Evolutionary conservation across 345 rosid species (phyloP).

Genomic region (Salix suchowensis): DNA sequence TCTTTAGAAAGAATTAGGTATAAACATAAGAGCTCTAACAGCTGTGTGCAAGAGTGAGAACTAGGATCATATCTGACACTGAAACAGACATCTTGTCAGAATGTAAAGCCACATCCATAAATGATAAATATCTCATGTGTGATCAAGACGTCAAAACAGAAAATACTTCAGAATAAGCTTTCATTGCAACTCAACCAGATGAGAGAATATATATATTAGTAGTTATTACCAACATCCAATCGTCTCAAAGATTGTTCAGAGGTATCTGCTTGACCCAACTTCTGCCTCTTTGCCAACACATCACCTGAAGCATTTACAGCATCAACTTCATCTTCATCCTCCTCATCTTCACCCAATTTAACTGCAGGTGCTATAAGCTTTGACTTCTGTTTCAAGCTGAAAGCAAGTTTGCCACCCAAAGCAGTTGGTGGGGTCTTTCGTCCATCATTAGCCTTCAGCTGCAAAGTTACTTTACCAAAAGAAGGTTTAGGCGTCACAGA

Average conservation of each 20-base stretch:
- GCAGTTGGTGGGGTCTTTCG: slow-evolving; percentile 33
- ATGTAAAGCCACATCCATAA: neutral
- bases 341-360: slow-evolving; percentile 73
- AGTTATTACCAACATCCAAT: slow-evolving; percentile 79
- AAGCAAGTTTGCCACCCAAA: slow-evolving; percentile 84
- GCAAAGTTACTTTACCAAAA: slow-evolving; percentile 35
- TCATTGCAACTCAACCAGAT: slow-evolving; percentile 21
- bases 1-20: neutral
- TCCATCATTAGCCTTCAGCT: slow-evolving; percentile 43
- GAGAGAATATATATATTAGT: slow-evolving; percentile 29
- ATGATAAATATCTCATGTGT: neutral
- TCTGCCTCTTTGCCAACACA: slow-evolving; percentile 60
- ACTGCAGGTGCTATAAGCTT: slow-evolving; percentile 81
- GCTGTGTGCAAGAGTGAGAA: neutral
- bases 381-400: slow-evolving; percentile 95
- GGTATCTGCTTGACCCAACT: slow-evolving; percentile 46
- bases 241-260: slow-evolving; percentile 44
- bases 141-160: neutral
- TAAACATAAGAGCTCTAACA: neutral
- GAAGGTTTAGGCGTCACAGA: slow-evolving; percentile 42
- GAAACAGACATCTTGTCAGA: neutral
- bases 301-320: slow-evolving; percentile 40
- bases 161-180: slow-evolving; percentile 18
- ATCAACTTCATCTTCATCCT: slow-evolving; percentile 69
- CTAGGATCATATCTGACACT: neutral